Conservation (phyloP, 805 yeast genomes). For the Yueomyces sinensis region DNA sequence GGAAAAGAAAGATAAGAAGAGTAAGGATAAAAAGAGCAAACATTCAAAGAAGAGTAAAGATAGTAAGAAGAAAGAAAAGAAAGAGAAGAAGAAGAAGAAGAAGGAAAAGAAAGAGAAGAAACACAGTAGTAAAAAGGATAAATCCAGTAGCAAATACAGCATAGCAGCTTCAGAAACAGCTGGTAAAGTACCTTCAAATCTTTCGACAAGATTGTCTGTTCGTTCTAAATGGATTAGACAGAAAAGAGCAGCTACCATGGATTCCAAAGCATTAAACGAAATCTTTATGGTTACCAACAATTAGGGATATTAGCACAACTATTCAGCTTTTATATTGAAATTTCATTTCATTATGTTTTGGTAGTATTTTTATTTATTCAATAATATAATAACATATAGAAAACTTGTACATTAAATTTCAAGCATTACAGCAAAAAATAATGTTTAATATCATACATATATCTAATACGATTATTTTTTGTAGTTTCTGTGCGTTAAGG, state of each 20-base stretch:
- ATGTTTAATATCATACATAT: too few species aligned
- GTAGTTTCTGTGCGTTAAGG: too few species aligned
- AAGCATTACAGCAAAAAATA: too few species aligned
- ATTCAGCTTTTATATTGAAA: too few species aligned
- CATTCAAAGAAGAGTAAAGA: slow-evolving; percentile 17
- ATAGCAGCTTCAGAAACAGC: slow-evolving; percentile 14
- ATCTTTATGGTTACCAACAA: slow-evolving; percentile 70
- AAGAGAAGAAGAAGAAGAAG: slow-evolving; percentile 20
- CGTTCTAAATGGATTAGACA: slow-evolving; percentile 82
- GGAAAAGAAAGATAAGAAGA: slow-evolving; percentile 14
- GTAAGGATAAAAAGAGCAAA: slow-evolving; percentile 16
- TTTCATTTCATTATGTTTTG: too few species aligned
- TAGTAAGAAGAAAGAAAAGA: slow-evolving; percentile 20
- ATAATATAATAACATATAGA: too few species aligned
- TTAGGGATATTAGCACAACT: too few species aligned
- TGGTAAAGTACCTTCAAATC: slow-evolving; percentile 18
- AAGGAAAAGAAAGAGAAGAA: slow-evolving; percentile 19
- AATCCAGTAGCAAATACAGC: slow-evolving; percentile 4
- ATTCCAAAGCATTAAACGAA: slow-evolving; percentile 77
- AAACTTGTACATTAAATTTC: too few species aligned
- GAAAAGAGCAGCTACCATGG: slow-evolving; percentile 85
- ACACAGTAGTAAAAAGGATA: slow-evolving; percentile 11
- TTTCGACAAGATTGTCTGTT: slow-evolving; percentile 50
- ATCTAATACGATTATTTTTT: too few species aligned
- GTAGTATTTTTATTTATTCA: too few species aligned